phyloP scores from a whole-genome alignment of 768 basidiomycete species.

The Trametes gibbosa region DNA sequence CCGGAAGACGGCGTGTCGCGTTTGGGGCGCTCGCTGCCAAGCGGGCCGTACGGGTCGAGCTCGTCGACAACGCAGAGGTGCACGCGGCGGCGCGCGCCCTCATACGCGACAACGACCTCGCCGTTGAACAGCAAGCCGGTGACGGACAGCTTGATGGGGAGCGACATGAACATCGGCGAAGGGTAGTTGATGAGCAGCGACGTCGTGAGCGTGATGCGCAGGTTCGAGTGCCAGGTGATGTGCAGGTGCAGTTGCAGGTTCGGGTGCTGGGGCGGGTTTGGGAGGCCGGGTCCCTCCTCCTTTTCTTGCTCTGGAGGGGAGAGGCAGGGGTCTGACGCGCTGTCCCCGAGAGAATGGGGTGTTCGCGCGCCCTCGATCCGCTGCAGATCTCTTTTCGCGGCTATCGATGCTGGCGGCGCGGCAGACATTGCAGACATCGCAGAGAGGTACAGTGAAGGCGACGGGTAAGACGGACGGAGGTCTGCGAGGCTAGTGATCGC shows the following conservation, averaged over 20 bases:
- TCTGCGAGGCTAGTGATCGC: constrained; percentile 26
- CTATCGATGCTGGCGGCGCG: background rate
- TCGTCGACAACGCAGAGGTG: constrained; percentile 91
- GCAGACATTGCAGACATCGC: constrained; percentile 22
- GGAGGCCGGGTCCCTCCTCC: constrained; percentile 23
- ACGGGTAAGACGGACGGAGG: constrained; percentile 27
- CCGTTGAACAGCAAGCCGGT: constrained; percentile 85
- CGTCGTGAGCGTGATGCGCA: constrained; percentile 86
- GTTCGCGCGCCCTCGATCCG: background rate
- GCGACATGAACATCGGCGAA: constrained; percentile 92
- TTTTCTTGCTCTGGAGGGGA: constrained; percentile 6
- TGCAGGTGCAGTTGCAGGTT: constrained; percentile 89
- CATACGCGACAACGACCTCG: constrained; percentile 89
- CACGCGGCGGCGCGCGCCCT: constrained; percentile 75
- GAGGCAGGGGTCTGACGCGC: background rate
- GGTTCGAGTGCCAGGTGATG: constrained; percentile 82
- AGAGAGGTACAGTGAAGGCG: constrained; percentile 26
- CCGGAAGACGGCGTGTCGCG: constrained; percentile 34
- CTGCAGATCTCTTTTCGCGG: background rate
- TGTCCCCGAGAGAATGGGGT: background rate
- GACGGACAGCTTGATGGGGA: constrained; percentile 92
- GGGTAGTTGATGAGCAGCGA: constrained; percentile 97
- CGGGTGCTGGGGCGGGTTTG: constrained; percentile 42
- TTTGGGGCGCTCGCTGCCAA: constrained; percentile 37
- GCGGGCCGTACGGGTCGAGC: constrained; percentile 77